phyloP scores from a whole-genome alignment of 2,329 filamentous ascomycete genomes.

The Colletotrichum tabaci region DNA sequence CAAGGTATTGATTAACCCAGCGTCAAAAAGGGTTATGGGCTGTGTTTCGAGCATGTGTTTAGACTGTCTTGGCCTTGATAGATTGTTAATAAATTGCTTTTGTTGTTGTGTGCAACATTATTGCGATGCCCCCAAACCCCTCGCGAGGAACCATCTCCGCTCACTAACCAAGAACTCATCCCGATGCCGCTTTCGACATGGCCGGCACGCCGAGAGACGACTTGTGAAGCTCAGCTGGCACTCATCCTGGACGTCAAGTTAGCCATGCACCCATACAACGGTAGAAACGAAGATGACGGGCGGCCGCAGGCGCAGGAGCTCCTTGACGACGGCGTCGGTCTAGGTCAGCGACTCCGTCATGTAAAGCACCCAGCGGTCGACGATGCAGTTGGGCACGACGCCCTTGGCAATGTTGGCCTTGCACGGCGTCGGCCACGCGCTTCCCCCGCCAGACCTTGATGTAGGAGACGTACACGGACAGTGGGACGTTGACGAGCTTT shows the following conservation, averaged over 20 bases:
- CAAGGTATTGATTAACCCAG: no score
- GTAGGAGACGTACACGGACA: conserved; percentile 78
- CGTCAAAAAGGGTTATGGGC: neutral
- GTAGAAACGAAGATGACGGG: conserved; percentile 67
- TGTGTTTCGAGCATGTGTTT: no score
- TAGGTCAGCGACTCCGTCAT: conserved; percentile 76
- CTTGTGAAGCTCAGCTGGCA: conserved; percentile 55
- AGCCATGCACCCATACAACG: conserved; percentile 10
- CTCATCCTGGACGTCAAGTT: conserved; percentile 49
- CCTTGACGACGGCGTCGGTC: conserved; percentile 68
- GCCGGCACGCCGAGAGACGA: conserved; percentile 36
- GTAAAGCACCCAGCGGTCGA: conserved; percentile 82
- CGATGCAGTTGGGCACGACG: conserved; percentile 78
- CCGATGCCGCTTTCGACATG: neutral
- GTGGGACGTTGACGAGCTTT: conserved; percentile 86
- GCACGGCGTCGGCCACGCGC: conserved; percentile 80
- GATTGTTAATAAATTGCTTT: no score
- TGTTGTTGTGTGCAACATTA: no score
- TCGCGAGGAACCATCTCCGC: no score
- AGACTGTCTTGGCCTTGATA: no score
- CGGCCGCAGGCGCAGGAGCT: conserved; percentile 65
- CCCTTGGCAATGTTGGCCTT: conserved; percentile 80
- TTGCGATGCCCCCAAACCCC: no score
- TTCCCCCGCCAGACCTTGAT: conserved; percentile 85
- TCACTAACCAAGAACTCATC: no score